Evolutionary conservation across 306 rosid genomes (phyloP).

Genomic region (Cicer bijugum): DNA sequence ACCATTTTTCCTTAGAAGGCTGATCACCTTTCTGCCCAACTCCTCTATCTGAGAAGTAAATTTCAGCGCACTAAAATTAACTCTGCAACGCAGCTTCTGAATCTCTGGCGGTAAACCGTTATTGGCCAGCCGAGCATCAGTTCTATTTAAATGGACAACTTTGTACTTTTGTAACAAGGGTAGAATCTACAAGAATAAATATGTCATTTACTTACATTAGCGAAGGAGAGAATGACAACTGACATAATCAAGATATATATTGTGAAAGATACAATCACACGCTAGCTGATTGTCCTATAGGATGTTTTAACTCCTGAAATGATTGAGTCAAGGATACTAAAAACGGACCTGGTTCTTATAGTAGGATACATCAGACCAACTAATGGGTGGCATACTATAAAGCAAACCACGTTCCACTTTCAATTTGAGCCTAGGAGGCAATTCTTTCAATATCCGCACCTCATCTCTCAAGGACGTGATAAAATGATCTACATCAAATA

Average conservation of each 20-base stretch:
- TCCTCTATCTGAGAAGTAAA: constrained; percentile 97
- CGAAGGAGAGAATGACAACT: constrained; percentile 28
- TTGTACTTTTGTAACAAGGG: constrained; percentile 87
- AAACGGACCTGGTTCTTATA: constrained; percentile 79
- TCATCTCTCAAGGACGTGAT: constrained; percentile 95
- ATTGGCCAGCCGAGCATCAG: constrained; percentile 95
- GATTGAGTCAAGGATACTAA: neutral
- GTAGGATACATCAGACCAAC: constrained; percentile 97
- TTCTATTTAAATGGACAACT: constrained; percentile 91
- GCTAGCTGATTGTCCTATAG: constrained; percentile 9
- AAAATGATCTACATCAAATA: constrained; percentile 92
- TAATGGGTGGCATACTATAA: constrained; percentile 91
- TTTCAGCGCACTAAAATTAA: constrained; percentile 84
- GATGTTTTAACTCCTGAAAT: constrained; percentile 10
- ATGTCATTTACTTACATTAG: constrained; percentile 32
- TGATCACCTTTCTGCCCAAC: constrained; percentile 86
- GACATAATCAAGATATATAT: neutral
- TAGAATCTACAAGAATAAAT: constrained; percentile 63
- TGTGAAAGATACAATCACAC: constrained; percentile 4
- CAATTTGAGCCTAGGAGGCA: constrained; percentile 89
- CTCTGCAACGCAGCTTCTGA: constrained; percentile 93
- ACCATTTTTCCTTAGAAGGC: constrained; percentile 75
- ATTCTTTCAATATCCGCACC: constrained; percentile 89
- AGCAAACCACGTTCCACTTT: constrained; percentile 71
- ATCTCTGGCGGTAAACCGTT: constrained; percentile 85